Percentiles rank a stretch among this genome's conserved stretches.
Conservation (phyloP, 2,329 filamentous ascomycete genomes). For the Pleoardoris graminearum region DNA sequence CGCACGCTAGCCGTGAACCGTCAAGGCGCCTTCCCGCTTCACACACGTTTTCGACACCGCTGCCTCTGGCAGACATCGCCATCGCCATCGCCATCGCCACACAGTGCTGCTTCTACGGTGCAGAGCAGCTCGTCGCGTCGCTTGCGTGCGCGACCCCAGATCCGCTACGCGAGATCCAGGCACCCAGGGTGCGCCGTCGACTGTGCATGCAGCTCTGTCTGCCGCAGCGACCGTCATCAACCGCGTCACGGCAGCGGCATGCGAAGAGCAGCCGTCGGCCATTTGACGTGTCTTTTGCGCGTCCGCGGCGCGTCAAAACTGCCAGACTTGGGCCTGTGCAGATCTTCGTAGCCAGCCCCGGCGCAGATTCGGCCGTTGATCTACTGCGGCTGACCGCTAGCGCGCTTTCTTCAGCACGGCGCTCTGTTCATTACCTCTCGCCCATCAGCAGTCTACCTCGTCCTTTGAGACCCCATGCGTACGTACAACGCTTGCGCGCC, state of each 20-base stretch:
- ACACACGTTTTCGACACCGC: neutral
- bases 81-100: too few relatives aligned
- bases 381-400: too few relatives aligned
- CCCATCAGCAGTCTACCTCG: too few relatives aligned
- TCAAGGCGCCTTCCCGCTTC: constrained; percentile 3
- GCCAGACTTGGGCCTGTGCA: too few relatives aligned
- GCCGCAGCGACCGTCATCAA: too few relatives aligned
- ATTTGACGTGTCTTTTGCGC: neutral
- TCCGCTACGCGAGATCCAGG: constrained; percentile 1
- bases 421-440: too few relatives aligned
- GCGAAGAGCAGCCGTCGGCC: too few relatives aligned
- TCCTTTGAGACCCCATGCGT: too few relatives aligned
- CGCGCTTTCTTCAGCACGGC: too few relatives aligned
- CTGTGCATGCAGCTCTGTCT: neutral
- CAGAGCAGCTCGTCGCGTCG: neutral
- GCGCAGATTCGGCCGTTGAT: neutral
- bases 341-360: neutral
- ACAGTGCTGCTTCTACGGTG: neutral
- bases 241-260: neutral
- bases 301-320: too few relatives aligned
- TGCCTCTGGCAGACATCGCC: neutral
- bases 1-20: constrained; percentile 3
- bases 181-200: neutral
- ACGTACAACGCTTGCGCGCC: too few relatives aligned
- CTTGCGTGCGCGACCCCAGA: neutral